A percentile compares a stretch with the other conserved stretches of the same genome.
These are phyloP conservation scores for Sphaerulina musiva DNA, from an alignment of 2,329 filamentous ascomycete genomes.

Conservation along the genomic window DNA sequence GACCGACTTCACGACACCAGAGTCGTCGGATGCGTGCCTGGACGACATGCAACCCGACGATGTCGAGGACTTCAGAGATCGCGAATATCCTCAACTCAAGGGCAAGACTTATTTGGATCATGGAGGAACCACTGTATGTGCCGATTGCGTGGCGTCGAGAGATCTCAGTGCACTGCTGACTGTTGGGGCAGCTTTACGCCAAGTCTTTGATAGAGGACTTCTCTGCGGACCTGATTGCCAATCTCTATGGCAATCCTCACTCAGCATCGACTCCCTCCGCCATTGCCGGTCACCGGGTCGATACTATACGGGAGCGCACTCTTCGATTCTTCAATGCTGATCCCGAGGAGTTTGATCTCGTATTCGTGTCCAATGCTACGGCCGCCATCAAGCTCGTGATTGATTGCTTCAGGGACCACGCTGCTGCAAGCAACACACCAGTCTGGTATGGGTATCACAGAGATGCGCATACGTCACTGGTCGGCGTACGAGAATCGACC, in stretches of 20 bases:
- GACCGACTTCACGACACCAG: slow-evolving; percentile 34
- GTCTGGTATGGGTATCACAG: slow-evolving; percentile 57
- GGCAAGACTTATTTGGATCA: slow-evolving; percentile 41
- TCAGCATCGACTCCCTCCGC: slow-evolving; percentile 56
- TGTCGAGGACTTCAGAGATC: slow-evolving; percentile 36
- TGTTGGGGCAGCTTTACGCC: slow-evolving; percentile 44
- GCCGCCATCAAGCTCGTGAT: slow-evolving; percentile 57
- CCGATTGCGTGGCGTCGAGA: background rate
- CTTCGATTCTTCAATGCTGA: slow-evolving; percentile 55
- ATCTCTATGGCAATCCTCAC: slow-evolving; percentile 63
- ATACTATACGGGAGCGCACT: slow-evolving; percentile 49
- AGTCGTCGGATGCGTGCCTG: slow-evolving; percentile 27
- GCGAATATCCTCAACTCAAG: slow-evolving; percentile 40
- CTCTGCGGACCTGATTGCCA: slow-evolving; percentile 48
- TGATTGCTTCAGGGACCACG: slow-evolving; percentile 51
- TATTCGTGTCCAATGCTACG: slow-evolving; percentile 58
- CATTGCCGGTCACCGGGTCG: slow-evolving; percentile 52
- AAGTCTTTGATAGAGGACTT: slow-evolving; percentile 53
- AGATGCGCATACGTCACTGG: slow-evolving; percentile 56
- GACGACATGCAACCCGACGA: slow-evolving; percentile 33
- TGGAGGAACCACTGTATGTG: slow-evolving; percentile 38
- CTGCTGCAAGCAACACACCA: slow-evolving; percentile 41
- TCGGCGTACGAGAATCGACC: slow-evolving; percentile 34
- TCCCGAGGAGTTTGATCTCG: slow-evolving; percentile 53
- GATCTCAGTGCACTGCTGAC: slow-evolving; percentile 5